Evolutionary conservation across 1,284 basidiomycete species (phyloP), one percentile per base, ranked within the genome.

Genomic region (Tilletia walkeri): DNA sequence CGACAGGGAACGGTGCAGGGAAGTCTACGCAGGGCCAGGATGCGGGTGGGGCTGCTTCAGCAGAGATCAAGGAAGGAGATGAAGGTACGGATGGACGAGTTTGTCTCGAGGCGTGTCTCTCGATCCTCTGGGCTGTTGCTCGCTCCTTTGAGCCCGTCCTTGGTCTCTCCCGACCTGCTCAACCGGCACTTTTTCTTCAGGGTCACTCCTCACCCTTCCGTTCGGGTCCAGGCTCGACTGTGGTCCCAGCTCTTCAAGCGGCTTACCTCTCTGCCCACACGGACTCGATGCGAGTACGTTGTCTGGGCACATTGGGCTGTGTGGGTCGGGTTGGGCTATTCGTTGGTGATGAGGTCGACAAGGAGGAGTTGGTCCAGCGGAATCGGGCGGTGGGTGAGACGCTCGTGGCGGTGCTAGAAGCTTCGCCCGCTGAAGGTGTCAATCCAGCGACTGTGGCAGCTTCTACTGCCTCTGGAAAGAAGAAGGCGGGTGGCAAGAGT

Each of bases 51-150:
- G 75, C 71, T 2, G 72, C 73, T 50, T 73, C 70, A 71, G 53
- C 72, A 53, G 72, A 76, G 36, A 70, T 72, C 54, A 66, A 67
- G 1, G 75, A 76, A 39, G 74, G 70, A 2, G 70, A 71, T 2
- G 53, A 49, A 14, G 54, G 68, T 14, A 34, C 24, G 4, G 79
- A 82, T 56, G 80, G 79, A 1, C 63, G 79, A 45, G 48, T 34
- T 2, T 77, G 78, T 67, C 72, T 82, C 24, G 78, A 80, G 41
- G 76, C 75, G 20, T 76, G 77, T 56, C 72, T 82, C 16, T 77
- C 75, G 10, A 69, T 66, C 39, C 73, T 82, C 67, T 82, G 78
- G 78, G 76, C 74, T 1, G 38, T 81, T 4, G 72, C 78, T 5
- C 73, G 79, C 30, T 24, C 59, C 9, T 63, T 63, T 41, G 59